Base-by-base conservation (phyloP, 257 asterid species). In the Solanum peruvianum region DNA sequence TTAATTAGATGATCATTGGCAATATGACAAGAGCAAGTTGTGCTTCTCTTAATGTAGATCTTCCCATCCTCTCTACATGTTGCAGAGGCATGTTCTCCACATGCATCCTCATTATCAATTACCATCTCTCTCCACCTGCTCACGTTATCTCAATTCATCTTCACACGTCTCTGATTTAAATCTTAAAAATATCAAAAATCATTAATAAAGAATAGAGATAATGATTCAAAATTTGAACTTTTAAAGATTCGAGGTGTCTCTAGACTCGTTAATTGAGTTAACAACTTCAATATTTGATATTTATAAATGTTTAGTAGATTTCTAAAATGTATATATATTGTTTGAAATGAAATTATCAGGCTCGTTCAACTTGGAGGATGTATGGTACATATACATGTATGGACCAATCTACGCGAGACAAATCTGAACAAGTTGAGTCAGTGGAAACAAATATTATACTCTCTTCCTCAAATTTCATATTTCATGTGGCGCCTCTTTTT, bases 31-130 rank as follows among this genome's bases (percentile, higher is more conserved):
- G 81, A 87, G 76, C 92, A 91, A 92, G 82, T 90, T 89, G 64
- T 56, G 94, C 87, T 90, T 89, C 92, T 89, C 18, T 78, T 78
- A 78, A 78, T 88, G 69, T 89, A 90, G 87, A 90, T 93, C 90
- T 89, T 93, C 92, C 94, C 85, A 81, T 81, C 89, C 92, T 90
- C 86, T 88, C 82, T 86, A 49, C 95, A 92, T 93, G 93, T 88
- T 92, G 86, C 90, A 89, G 87, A 87, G 90, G 89, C 94, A 94
- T 93, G 96, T 87, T 88, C 86, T 87, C 93, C 93, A 93, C 96
- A 91, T 95, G 91, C 89, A 88, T 78, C 41, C n/a, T 82, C 88
- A 87, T 82, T 87, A 66, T 66, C 72, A 62, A 91, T 94, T 45
- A 45, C 66, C 84, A 77, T 78, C 76, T 85, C 83, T 44, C 64